A percentile compares a stretch with the other conserved stretches of the same genome.
These are phyloP conservation scores for Nannizziopsis arthrosporioides DNA, from an alignment of 2,329 filamentous ascomycete genomes.

Conservation along the genomic window DNA sequence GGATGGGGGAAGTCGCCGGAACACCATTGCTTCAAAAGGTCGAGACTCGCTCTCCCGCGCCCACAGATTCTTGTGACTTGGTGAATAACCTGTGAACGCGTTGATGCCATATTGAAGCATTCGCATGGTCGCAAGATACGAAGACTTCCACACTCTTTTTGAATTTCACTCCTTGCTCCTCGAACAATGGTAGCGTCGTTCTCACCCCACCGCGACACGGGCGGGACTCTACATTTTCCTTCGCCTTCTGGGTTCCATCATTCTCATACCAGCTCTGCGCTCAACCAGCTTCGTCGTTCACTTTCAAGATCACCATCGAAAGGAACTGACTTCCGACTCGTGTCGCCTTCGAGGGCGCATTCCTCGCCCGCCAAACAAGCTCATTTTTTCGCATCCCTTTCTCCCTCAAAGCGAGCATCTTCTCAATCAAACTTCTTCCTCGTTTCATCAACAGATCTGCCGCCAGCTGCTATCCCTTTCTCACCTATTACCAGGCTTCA, in stretches of 20 bases:
- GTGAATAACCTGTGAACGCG: not conserved
- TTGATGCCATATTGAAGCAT: not conserved
- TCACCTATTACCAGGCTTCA: slow-evolving; percentile 54
- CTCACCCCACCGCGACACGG: slow-evolving; percentile 42
- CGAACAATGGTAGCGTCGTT: slow-evolving; percentile 37
- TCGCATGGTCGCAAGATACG: slow-evolving; percentile 16
- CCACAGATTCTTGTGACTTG: not conserved
- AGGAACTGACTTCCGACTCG: slow-evolving; percentile 55
- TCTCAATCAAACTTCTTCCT: slow-evolving; percentile 44
- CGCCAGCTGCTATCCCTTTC: slow-evolving; percentile 53
- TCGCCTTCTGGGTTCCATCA: slow-evolving; percentile 75
- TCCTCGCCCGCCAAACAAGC: slow-evolving; percentile 42
- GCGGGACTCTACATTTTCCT: slow-evolving; percentile 72
- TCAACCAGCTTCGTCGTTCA: slow-evolving; percentile 73
- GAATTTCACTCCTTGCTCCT: slow-evolving; percentile 33
- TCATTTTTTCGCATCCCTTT: slow-evolving; percentile 42
- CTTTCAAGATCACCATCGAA: slow-evolving; percentile 91
- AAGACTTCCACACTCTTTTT: slow-evolving; percentile 33
- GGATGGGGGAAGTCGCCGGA: slow-evolving; percentile 7
- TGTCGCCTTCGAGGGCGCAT: slow-evolving; percentile 38
- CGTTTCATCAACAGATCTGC: slow-evolving; percentile 34
- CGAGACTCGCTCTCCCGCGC: not conserved
- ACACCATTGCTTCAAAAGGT: not conserved
- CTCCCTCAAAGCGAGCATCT: slow-evolving; percentile 45
- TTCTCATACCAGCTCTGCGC: slow-evolving; percentile 69